A percentile compares a stretch with the other conserved stretches of the same genome.
phyloP scores from a whole-genome alignment of 2,329 filamentous ascomycete genomes.

The Microcera coccophila region DNA sequence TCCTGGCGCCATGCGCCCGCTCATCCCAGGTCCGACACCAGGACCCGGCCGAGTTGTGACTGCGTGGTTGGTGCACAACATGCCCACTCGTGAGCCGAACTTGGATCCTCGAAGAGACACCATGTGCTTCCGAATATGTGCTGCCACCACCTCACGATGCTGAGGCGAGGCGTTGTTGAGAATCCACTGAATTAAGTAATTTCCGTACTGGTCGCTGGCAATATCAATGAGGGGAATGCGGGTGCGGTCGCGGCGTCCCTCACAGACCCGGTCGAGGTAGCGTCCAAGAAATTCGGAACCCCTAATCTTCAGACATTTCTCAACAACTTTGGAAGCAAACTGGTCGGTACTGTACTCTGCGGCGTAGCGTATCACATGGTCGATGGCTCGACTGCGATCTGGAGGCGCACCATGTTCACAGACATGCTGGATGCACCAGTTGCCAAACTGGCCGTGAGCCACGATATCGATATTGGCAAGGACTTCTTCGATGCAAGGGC shows the following conservation, averaged over 20 bases:
- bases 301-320: slow-evolving; percentile 98
- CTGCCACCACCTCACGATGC: slow-evolving; percentile 88
- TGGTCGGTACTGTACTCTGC: slow-evolving; percentile 98
- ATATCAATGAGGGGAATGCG: slow-evolving; percentile 98
- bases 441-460: slow-evolving; percentile 95
- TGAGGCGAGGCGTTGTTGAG: slow-evolving; percentile 81
- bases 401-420: slow-evolving; percentile 91
- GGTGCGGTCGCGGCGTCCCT: slow-evolving; percentile 82
- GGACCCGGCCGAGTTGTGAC: slow-evolving; percentile 85
- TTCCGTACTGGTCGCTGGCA: slow-evolving; percentile 96
- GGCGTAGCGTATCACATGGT: slow-evolving; percentile 90
- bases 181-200: slow-evolving; percentile 97
- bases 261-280: slow-evolving; percentile 91
- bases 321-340: slow-evolving; percentile 97
- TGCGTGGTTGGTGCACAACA: slow-evolving; percentile 96
- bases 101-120: slow-evolving; percentile 97
- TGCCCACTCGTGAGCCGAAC: slow-evolving; percentile 95
- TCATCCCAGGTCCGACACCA: slow-evolving; percentile 65
- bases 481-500: slow-evolving; percentile 95
- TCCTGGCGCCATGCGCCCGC: slow-evolving; percentile 53
- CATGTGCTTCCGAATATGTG: slow-evolving; percentile 98
- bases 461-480: slow-evolving; percentile 93
- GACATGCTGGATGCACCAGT: slow-evolving; percentile 99
- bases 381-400: slow-evolving; percentile 88
- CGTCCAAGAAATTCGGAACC: slow-evolving; percentile 84